phyloP scores from a whole-genome alignment of 1,284 basidiomycete species.

The Cryptococcus jaspeensis region DNA sequence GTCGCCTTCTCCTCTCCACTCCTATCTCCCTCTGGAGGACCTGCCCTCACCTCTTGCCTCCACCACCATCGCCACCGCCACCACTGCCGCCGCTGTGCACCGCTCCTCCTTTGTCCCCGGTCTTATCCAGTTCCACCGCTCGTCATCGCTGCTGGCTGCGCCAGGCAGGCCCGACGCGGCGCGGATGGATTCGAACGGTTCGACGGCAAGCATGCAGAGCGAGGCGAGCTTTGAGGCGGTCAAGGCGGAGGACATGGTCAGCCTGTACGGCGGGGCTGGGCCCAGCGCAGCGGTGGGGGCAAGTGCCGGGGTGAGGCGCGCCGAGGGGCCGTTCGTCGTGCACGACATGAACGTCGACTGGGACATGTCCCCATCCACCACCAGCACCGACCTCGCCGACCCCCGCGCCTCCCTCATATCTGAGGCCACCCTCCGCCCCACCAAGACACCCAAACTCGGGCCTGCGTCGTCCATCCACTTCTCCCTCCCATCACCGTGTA shows the following conservation, averaged over 20 bases:
- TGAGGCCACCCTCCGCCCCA: not conserved
- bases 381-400: slow-evolving; percentile 2
- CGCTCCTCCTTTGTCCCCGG: slow-evolving; percentile 13
- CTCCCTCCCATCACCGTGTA: not conserved
- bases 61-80: not conserved
- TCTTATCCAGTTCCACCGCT: slow-evolving; percentile 32
- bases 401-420: too few species aligned
- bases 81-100: not conserved
- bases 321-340: slow-evolving; percentile 7
- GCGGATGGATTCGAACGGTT: slow-evolving; percentile 11
- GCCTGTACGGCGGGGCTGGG: slow-evolving; percentile 22
- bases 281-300: not conserved
- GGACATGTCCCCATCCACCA: slow-evolving; percentile 9
- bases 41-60: too few species aligned
- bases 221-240: slow-evolving; percentile 34
- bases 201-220: slow-evolving; percentile 15
- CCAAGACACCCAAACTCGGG: not conserved
- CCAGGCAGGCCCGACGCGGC: slow-evolving; percentile 7
- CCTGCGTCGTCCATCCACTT: slow-evolving; percentile 5
- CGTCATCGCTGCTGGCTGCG: slow-evolving; percentile 5
- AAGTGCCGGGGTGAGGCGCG: slow-evolving; percentile 5
- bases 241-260: slow-evolving; percentile 22
- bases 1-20: slow-evolving; percentile 3
- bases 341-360: not conserved
- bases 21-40: too few species aligned